These are phyloP conservation scores for Xylariaceae sp. DNA, from an alignment of 2,329 filamentous ascomycete species.

Conservation along the genomic window DNA sequence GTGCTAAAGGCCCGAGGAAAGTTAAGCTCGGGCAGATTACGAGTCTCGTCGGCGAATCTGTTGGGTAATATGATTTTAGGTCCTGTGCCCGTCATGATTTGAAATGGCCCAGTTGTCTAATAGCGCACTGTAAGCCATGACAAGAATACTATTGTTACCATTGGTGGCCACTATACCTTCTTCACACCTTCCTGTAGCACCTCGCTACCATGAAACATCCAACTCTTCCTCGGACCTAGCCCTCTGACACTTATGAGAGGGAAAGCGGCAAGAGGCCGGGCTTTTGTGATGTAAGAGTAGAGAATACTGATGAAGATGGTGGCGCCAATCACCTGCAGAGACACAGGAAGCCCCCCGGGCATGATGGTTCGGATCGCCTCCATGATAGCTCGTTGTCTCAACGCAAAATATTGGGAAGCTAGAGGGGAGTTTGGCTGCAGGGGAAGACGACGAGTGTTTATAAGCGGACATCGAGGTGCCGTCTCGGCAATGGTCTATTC, in stretches of 20 bases:
- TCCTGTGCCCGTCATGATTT: constrained; percentile 42
- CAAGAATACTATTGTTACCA: background rate
- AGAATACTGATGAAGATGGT: constrained; percentile 37
- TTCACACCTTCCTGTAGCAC: constrained; percentile 34
- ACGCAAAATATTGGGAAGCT: background rate
- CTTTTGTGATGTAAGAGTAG: constrained; percentile 36
- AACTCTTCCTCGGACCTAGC: constrained; percentile 37
- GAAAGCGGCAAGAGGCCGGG: constrained; percentile 37
- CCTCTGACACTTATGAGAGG: constrained; percentile 38
- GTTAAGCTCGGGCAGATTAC: constrained; percentile 42
- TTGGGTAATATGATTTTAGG: constrained; percentile 44
- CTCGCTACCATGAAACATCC: constrained; percentile 35
- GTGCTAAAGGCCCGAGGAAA: constrained; percentile 44
- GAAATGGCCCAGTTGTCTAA: constrained; percentile 41
- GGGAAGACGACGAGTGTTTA: constrained; percentile 1
- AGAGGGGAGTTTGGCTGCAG: background rate
- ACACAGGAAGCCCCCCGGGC: constrained; percentile 39
- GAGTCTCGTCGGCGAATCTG: constrained; percentile 43
- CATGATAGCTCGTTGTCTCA: constrained; percentile 23
- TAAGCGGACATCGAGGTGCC: background rate
- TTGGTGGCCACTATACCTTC: constrained; percentile 30
- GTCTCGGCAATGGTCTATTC: constrained; percentile 10
- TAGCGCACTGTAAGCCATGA: constrained; percentile 21
- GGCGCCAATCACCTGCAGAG: constrained; percentile 35
- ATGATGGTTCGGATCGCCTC: constrained; percentile 35